These are phyloP conservation scores for Citrus mangshanensis DNA, from an alignment of 345 rosid genomes.

Conservation along the genomic window DNA sequence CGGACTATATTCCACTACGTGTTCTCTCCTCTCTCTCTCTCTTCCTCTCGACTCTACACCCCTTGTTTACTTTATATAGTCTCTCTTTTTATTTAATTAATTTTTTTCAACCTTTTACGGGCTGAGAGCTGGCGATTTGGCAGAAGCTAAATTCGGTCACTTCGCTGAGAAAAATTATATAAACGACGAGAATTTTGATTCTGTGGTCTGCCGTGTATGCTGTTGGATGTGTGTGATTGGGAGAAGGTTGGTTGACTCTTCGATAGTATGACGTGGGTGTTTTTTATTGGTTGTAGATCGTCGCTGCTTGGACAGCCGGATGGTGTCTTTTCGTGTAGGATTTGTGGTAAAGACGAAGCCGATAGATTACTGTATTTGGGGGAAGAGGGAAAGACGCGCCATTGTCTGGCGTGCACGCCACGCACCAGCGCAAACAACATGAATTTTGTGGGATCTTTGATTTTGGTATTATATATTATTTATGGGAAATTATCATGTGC, in stretches of 20 bases:
- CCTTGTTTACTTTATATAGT: slow-evolving; percentile 1
- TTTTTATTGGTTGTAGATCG: not conserved
- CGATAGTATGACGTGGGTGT: not conserved
- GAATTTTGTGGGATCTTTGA: too few species aligned
- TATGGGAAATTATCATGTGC: too few species aligned
- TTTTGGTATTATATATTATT: too few species aligned
- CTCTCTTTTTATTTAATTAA: not conserved
- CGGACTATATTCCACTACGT: slow-evolving; percentile 59
- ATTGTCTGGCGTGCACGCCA: not conserved
- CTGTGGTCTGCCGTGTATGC: not conserved
- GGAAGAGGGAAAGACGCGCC: not conserved
- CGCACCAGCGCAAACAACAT: not conserved
- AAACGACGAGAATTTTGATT: not conserved
- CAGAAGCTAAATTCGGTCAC: not conserved
- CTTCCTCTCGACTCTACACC: not conserved
- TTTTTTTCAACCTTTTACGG: not conserved
- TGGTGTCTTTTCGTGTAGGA: not conserved
- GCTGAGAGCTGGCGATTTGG: not conserved
- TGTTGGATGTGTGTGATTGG: not conserved
- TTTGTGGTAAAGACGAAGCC: not conserved
- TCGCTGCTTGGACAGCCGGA: not conserved
- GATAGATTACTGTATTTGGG: not conserved
- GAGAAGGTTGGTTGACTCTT: not conserved
- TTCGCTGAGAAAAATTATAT: not conserved
- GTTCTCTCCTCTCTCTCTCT: slow-evolving; percentile 16